Conservation (phyloP, 139 green algal genomes). For the Micromonas pusilla region DNA sequence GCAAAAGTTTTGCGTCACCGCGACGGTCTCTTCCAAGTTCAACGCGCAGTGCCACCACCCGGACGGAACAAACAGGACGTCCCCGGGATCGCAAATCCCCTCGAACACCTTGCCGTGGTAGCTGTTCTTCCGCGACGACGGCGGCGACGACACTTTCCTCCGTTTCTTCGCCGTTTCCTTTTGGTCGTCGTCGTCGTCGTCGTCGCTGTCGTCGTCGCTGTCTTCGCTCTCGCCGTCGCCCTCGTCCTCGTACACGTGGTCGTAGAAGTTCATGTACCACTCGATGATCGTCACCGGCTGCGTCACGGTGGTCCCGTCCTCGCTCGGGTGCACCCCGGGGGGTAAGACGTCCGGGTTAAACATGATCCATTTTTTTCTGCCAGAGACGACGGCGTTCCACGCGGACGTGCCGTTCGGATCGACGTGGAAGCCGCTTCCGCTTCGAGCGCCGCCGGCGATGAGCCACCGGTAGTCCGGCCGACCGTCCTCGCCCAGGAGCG, state of each 20-base stretch:
- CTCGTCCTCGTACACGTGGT: slow-evolving; percentile 14
- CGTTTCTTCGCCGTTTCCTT: neutral
- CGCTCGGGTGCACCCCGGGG: slow-evolving; percentile 78
- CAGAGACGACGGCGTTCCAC: slow-evolving; percentile 87
- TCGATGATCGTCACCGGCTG: slow-evolving; percentile 80
- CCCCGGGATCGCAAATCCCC: slow-evolving; percentile 37
- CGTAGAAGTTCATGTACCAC: slow-evolving; percentile 76
- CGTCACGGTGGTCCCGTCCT: slow-evolving; percentile 81
- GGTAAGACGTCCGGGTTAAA: slow-evolving; percentile 60
- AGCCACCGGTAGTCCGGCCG: slow-evolving; percentile 85
- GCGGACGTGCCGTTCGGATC: slow-evolving; percentile 45
- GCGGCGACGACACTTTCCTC: neutral
- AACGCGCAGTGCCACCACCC: slow-evolving; percentile 53
- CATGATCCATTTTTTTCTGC: slow-evolving; percentile 88
- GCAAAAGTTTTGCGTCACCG: slow-evolving; percentile 45
- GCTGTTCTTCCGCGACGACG: neutral
- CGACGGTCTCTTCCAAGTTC: slow-evolving; percentile 44
- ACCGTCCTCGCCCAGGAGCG: slow-evolving; percentile 51
- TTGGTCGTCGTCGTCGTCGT: neutral
- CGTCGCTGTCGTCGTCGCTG: neutral
- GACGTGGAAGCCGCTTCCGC: slow-evolving; percentile 62
- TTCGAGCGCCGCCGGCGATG: slow-evolving; percentile 75
- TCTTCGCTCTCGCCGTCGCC: neutral
- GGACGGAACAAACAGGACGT: slow-evolving; percentile 49
- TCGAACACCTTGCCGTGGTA: slow-evolving; percentile 13